These are phyloP conservation scores for Cyclotella cryptica DNA, from an alignment of 108 stramenopile genomes.

Conservation along the genomic window DNA sequence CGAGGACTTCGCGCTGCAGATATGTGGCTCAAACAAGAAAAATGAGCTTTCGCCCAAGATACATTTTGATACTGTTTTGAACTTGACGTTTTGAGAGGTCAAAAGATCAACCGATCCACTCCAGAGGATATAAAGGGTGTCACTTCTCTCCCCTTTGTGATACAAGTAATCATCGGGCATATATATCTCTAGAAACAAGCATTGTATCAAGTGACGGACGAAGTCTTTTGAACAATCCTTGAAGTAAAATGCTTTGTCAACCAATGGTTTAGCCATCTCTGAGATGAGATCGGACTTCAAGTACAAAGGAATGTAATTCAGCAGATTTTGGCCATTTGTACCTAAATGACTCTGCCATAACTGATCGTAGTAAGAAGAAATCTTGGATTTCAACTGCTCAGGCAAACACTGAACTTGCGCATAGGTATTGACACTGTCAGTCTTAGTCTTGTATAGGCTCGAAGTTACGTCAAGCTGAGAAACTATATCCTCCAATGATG, in stretches of 20 bases:
- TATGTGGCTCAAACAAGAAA: slow-evolving; percentile 53
- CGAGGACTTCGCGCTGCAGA: slow-evolving; percentile 46
- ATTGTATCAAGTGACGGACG: slow-evolving; percentile 29
- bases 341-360: slow-evolving; percentile 62
- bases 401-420: slow-evolving; percentile 42
- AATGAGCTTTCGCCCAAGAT: slow-evolving; percentile 57
- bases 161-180: slow-evolving; percentile 44
- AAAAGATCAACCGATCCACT: slow-evolving; percentile 50
- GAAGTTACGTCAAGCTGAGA: slow-evolving; percentile 69
- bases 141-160: slow-evolving; percentile 47
- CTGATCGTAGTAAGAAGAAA: slow-evolving; percentile 51
- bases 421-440: slow-evolving; percentile 48
- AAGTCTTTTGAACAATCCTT: slow-evolving; percentile 42
- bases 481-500: slow-evolving; percentile 66
- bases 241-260: slow-evolving; percentile 50
- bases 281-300: slow-evolving; percentile 41
- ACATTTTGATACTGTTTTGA: slow-evolving; percentile 56
- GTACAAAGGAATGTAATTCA: slow-evolving; percentile 47
- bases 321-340: slow-evolving; percentile 46
- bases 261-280: slow-evolving; percentile 31
- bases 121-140: slow-evolving; percentile 40
- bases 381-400: slow-evolving; percentile 36
- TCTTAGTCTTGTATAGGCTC: slow-evolving; percentile 57
- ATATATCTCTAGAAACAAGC: slow-evolving; percentile 48
- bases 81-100: slow-evolving; percentile 49